phyloP scores from a whole-genome alignment of 2,329 filamentous ascomycete genomes.

The Fusarium fujikuroi region DNA sequence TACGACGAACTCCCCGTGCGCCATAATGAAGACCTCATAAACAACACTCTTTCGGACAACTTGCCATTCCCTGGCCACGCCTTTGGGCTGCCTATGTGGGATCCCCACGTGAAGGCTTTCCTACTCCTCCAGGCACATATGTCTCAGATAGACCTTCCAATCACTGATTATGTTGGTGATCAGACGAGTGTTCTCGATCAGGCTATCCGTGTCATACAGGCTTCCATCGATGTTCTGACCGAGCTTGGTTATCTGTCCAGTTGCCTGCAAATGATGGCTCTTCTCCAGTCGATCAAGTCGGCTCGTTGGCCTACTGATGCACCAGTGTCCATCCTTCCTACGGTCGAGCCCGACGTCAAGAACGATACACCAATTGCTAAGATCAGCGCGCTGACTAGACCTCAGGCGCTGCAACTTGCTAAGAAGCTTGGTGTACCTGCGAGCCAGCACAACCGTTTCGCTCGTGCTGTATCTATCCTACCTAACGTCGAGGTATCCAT shows the following conservation, averaged over 20 bases:
- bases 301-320: constrained; percentile 90
- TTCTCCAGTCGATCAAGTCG: constrained; percentile 92
- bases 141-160: constrained; percentile 90
- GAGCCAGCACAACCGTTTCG: constrained; percentile 58
- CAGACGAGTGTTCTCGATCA: constrained; percentile 91
- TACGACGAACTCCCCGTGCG: constrained; percentile 98
- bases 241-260: constrained; percentile 86
- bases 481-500: constrained; percentile 75
- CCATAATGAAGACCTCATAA: constrained; percentile 98
- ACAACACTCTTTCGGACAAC: constrained; percentile 85
- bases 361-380: constrained; percentile 56
- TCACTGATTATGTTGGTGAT: constrained; percentile 96
- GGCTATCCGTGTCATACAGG: constrained; percentile 95
- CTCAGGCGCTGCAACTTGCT: constrained; percentile 57
- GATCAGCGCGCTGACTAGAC: constrained; percentile 51
- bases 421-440: constrained; percentile 62
- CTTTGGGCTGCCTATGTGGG: constrained; percentile 92
- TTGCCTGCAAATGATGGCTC: constrained; percentile 81
- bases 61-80: constrained; percentile 70
- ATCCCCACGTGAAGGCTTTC: constrained; percentile 97
- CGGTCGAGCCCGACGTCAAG: constrained; percentile 63
- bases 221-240: constrained; percentile 90
- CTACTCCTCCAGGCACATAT: constrained; percentile 94
- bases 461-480: constrained; percentile 71
- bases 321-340: constrained; percentile 82